A percentile compares a stretch with the other conserved stretches of the same genome.
Evolutionary conservation across 2,329 filamentous ascomycete species (phyloP).

Genomic region (Cladosporium colombiae): DNA sequence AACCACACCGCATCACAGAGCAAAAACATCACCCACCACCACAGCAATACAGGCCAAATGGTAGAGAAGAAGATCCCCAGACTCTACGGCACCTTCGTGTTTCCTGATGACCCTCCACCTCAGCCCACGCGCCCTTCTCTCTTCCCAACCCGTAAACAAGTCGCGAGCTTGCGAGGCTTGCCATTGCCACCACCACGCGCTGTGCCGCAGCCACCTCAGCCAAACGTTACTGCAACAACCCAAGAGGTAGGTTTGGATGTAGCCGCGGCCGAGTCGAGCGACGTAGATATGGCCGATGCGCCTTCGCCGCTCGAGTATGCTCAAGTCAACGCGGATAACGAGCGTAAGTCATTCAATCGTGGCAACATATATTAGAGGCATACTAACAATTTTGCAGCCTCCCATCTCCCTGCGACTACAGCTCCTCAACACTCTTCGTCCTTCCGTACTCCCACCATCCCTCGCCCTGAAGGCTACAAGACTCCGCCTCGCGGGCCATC

Average conservation of each 20-base stretch:
- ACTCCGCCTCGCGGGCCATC: neutral
- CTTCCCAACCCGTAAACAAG: neutral
- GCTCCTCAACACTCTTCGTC: neutral
- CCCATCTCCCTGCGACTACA: neutral
- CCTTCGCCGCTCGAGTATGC: neutral
- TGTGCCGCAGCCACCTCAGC: neutral
- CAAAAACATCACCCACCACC: neutral
- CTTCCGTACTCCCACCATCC: neutral
- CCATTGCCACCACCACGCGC: neutral
- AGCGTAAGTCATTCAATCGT: neutral
- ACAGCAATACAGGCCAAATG: neutral
- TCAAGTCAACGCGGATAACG: neutral
- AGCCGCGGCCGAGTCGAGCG: neutral
- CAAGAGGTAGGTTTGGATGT: neutral
- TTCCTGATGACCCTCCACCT: neutral
- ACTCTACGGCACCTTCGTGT: neutral
- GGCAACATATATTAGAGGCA: neutral
- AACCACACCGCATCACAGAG: neutral
- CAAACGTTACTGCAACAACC: neutral
- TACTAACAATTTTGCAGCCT: neutral
- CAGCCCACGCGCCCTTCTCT: neutral
- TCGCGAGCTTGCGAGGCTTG: neutral
- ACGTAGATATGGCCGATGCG: neutral
- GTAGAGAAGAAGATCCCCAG: neutral
- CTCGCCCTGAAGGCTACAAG: neutral